phyloP scores from a whole-genome alignment of 805 yeast genomes.

The Wickerhamia fluorescens region DNA sequence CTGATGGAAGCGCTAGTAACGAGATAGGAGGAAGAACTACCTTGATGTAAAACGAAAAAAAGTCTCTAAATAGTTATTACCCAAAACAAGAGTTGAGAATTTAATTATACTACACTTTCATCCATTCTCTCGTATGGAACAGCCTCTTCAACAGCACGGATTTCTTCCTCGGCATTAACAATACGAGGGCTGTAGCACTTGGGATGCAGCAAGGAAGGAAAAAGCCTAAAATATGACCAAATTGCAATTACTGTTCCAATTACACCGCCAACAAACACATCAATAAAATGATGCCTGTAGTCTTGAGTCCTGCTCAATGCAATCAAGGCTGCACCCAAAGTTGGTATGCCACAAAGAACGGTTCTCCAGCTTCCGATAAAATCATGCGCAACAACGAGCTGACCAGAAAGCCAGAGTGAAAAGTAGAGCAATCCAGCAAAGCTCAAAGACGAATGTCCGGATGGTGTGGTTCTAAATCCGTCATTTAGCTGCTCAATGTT shows the following conservation, averaged over 20 bases:
- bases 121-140: background rate
- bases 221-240: slow-evolving; percentile 49
- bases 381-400: slow-evolving; percentile 40
- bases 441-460: slow-evolving; percentile 33
- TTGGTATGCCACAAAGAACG: slow-evolving; percentile 45
- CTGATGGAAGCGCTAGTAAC: slow-evolving; percentile 70
- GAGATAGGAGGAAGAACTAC: slow-evolving; percentile 84
- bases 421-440: slow-evolving; percentile 37
- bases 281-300: slow-evolving; percentile 89
- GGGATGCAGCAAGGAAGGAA: slow-evolving; percentile 32
- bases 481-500: slow-evolving; percentile 28
- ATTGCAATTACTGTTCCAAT: slow-evolving; percentile 59
- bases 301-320: slow-evolving; percentile 87
- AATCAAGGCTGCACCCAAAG: slow-evolving; percentile 62
- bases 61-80: no score
- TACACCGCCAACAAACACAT: slow-evolving; percentile 64
- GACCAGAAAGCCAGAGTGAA: slow-evolving; percentile 64
- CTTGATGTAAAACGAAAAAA: slow-evolving; percentile 59
- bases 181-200: slow-evolving; percentile 35
- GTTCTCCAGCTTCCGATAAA: slow-evolving; percentile 60
- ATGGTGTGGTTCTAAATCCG: slow-evolving; percentile 36
- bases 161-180: slow-evolving; percentile 9
- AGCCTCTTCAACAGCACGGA: background rate
- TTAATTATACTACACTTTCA: no score
- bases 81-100: no score